Conservation (phyloP, 2,329 filamentous ascomycete genomes). For the Gremmenia infestans region DNA sequence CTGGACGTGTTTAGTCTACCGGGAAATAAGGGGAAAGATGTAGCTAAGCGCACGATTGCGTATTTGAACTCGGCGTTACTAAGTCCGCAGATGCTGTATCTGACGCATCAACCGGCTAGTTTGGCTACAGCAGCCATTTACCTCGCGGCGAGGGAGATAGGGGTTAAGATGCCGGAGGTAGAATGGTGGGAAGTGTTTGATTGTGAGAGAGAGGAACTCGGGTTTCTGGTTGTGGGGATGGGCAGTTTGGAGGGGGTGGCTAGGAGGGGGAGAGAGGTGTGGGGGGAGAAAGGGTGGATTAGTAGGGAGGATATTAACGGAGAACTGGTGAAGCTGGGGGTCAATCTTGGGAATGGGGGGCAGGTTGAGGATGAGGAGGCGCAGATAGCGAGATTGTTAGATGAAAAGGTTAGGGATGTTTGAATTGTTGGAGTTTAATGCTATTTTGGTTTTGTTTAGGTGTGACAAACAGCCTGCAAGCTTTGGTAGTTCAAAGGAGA, state of each 20-base stretch:
- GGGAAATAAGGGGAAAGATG: conserved; percentile 36
- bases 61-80: conserved; percentile 84
- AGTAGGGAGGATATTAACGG: conserved; percentile 18
- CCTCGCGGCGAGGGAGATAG: conserved; percentile 72
- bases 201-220: conserved; percentile 87
- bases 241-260: conserved; percentile 65
- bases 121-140: conserved; percentile 89
- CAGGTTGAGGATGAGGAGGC: conserved; percentile 24
- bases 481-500: too few relatives aligned
- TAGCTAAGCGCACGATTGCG: conserved; percentile 63
- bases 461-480: too few relatives aligned
- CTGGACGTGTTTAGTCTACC: conserved; percentile 57
- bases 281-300: conserved; percentile 23
- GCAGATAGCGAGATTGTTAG: conserved; percentile 27
- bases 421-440: background rate
- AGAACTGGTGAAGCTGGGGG: conserved; percentile 17
- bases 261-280: conserved; percentile 19
- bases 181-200: conserved; percentile 99
- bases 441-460: too few relatives aligned
- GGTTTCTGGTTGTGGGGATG: conserved; percentile 85
- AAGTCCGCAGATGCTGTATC: conserved; percentile 81
- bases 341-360: conserved; percentile 4
- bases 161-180: conserved; percentile 71
- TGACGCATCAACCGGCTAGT: conserved; percentile 84
- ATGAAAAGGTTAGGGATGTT: conserved; percentile 20